Conservation (phyloP, 768 basidiomycete species). For the Leccinum ochraceum region DNA sequence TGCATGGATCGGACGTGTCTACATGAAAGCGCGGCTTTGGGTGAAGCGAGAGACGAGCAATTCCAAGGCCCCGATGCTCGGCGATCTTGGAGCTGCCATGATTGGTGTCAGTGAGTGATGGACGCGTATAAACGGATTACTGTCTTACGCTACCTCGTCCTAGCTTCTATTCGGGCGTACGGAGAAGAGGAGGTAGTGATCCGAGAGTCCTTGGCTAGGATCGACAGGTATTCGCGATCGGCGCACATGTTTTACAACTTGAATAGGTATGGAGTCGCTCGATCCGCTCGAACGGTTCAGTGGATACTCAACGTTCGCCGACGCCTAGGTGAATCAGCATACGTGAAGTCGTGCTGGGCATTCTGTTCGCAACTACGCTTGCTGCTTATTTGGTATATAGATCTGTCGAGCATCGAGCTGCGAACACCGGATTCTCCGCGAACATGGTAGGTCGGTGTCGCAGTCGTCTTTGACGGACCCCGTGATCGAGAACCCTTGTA, state of each 20-base stretch:
- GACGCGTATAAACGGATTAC: too few relatives aligned
- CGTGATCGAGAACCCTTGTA: constrained; percentile 10
- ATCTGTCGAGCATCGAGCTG: constrained; percentile 1
- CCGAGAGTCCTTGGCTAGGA: constrained; percentile 42
- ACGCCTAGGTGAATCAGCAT: constrained; percentile 45
- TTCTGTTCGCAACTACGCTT: neutral
- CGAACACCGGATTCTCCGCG: constrained; percentile 39
- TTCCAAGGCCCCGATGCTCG: constrained; percentile 1
- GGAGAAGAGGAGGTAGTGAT: constrained; percentile 48
- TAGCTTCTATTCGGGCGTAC: constrained; percentile 32
- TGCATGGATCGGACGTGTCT: constrained; percentile 1
- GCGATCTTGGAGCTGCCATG: constrained; percentile 6
- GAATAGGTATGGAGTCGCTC: constrained; percentile 37
- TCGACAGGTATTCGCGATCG: constrained; percentile 48
- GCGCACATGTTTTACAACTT: constrained; percentile 48
- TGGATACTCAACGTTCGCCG: neutral
- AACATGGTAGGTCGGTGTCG: constrained; percentile 41
- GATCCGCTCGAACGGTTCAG: neutral
- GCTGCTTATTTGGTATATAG: constrained; percentile 8
- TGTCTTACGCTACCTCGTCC: neutral
- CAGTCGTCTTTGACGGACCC: neutral
- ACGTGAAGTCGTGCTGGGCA: constrained; percentile 50
- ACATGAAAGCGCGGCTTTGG: constrained; percentile 3
- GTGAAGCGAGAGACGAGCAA: constrained; percentile 9
- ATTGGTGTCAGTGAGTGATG: neutral